A percentile compares a stretch with the other conserved stretches of the same genome.
These are phyloP conservation scores for Rhizopogon vinicolor DNA, from an alignment of 768 basidiomycete species.

Conservation along the genomic window DNA sequence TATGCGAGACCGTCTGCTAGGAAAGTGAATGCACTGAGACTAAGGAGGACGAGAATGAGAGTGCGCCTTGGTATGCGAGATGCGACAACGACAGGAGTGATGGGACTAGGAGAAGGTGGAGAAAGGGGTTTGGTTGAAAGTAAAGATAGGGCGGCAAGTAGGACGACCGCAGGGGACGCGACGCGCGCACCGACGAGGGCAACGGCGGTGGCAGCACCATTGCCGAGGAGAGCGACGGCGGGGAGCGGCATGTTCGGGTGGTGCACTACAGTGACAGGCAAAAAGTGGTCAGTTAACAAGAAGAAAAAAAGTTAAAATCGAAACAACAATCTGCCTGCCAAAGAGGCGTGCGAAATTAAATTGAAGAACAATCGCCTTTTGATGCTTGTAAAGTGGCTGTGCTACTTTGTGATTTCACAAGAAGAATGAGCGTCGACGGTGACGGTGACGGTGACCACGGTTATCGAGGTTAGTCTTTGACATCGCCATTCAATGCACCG, in stretches of 20 bases:
- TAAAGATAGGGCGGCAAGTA: constrained; percentile 59
- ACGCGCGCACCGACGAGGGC: constrained; percentile 57
- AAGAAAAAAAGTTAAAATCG: constrained; percentile 15
- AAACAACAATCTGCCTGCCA: constrained; percentile 14
- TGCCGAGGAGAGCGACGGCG: not conserved
- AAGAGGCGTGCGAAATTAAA: constrained; percentile 25
- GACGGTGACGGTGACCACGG: too few species aligned
- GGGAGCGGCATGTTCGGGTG: constrained; percentile 3
- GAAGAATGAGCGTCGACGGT: too few species aligned
- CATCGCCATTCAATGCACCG: too few species aligned
- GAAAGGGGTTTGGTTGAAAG: constrained; percentile 42
- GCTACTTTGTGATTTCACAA: not conserved
- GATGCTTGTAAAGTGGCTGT: constrained; percentile 30
- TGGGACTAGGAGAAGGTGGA: constrained; percentile 49
- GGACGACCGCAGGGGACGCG: constrained; percentile 62
- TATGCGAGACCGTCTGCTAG: constrained; percentile 75
- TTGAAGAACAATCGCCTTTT: constrained; percentile 19
- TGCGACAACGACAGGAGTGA: constrained; percentile 75
- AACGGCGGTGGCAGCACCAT: constrained; percentile 16
- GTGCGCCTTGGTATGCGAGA: constrained; percentile 69
- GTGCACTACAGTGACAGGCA: not conserved
- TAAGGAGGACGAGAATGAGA: constrained; percentile 67
- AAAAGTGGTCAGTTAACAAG: constrained; percentile 21
- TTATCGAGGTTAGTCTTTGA: too few species aligned
- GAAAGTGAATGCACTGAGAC: constrained; percentile 67